Evolutionary conservation across 2,329 filamentous ascomycete genomes (phyloP).

Genomic region (Verticillium dahliae): DNA sequence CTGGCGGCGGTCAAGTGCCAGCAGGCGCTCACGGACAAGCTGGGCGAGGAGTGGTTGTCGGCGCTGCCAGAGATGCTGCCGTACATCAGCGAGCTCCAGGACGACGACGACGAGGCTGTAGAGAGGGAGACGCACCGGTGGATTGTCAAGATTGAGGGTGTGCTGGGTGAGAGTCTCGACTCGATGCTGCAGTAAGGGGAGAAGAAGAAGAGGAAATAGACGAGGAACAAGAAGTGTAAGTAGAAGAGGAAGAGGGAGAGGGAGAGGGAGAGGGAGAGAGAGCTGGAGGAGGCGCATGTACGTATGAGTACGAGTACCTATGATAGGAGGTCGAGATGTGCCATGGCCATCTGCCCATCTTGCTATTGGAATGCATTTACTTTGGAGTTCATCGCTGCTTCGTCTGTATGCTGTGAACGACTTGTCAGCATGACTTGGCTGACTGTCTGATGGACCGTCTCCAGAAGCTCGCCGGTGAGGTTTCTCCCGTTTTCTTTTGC

Average conservation of each 20-base stretch:
- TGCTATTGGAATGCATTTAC: too few relatives aligned
- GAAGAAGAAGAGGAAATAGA: neutral
- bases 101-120: constrained; percentile 92
- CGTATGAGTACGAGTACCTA: neutral
- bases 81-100: constrained; percentile 89
- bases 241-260: too few relatives aligned
- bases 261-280: too few relatives aligned
- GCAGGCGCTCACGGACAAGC: constrained; percentile 67
- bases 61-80: constrained; percentile 94
- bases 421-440: too few relatives aligned
- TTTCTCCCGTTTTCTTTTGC: too few relatives aligned
- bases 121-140: constrained; percentile 84
- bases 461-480: too few relatives aligned
- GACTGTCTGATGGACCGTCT: too few relatives aligned
- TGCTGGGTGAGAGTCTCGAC: constrained; percentile 85
- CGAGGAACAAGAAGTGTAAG: too few relatives aligned
- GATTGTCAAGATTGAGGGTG: constrained; percentile 84
- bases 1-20: constrained; percentile 79
- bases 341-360: too few relatives aligned
- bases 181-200: constrained; percentile 72
- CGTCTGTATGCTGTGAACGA: too few relatives aligned
- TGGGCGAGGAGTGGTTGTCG: constrained; percentile 91
- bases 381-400: too few relatives aligned
- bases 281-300: neutral
- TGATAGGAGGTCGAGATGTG: too few relatives aligned